Percentiles rank a stretch among this genome's conserved stretches.
phyloP scores from a whole-genome alignment of 176 grass and related monocot genomes.

The Neostapfia colusana region DNA sequence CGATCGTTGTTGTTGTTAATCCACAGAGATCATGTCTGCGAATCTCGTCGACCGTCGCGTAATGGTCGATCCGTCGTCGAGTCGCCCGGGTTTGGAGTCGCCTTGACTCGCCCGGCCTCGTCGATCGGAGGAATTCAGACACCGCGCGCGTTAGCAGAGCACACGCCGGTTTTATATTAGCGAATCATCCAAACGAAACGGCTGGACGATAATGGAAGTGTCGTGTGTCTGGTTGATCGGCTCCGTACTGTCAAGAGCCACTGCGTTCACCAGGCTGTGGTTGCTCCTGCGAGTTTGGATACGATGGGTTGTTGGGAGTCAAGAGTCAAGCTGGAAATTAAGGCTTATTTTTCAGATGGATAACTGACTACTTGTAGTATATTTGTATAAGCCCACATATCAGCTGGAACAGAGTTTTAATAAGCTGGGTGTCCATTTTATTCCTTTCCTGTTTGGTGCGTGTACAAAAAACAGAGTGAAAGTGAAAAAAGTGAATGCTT shows the following conservation, averaged over 20 bases:
- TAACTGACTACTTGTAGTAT: background rate
- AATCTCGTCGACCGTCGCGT: background rate
- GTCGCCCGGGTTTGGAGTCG: background rate
- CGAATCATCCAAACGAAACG: background rate
- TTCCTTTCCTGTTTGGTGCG: background rate
- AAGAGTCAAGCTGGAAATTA: background rate
- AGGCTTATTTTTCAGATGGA: background rate
- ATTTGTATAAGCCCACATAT: background rate
- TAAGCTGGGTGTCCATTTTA: background rate
- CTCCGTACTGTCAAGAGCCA: background rate
- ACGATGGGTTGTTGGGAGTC: too few relatives aligned
- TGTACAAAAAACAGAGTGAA: background rate
- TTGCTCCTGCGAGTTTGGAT: background rate
- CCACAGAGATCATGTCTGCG: background rate
- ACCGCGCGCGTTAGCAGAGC: background rate
- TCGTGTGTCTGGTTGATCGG: background rate
- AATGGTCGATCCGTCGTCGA: background rate
- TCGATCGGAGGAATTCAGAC: background rate
- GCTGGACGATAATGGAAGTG: background rate
- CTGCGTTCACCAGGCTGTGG: background rate
- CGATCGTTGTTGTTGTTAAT: constrained; percentile 12
- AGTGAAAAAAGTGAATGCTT: too few relatives aligned
- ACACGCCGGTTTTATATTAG: background rate
- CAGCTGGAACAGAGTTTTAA: background rate
- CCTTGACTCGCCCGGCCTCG: background rate